Base-by-base conservation (phyloP, 768 basidiomycete genomes). In the Plicaturopsis crispa region DNA sequence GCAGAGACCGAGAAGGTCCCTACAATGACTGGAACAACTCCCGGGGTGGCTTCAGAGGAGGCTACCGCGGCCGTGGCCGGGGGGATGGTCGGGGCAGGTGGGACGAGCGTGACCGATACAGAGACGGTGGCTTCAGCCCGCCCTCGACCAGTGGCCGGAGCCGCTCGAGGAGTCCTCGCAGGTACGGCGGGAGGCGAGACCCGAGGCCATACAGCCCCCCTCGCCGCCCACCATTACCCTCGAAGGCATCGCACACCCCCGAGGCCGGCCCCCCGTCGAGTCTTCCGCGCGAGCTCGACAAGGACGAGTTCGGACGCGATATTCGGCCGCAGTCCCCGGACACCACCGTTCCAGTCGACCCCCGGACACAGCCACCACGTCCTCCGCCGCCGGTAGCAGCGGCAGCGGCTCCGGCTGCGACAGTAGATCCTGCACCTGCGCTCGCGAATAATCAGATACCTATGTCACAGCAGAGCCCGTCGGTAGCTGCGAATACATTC, bases 221-320 rank as follows among this genome's bases (percentile, higher is more conserved):
- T 43, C 61, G 62, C 40, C 68, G 71, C 48, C 63, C 67, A 33
- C 53, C 64, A 31, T 51, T 60, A 39, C 51, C 62, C 30, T 35
- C 50, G 36, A 16, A 33, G 1, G 42, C 40, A 42, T 46, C 56
- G 39, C 50, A 47, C 31, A 39, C 51, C 35, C n/a, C n/a, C n/a
- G n/a, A n/a, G n/a, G n/a, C n/a, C n/a, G n/a, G n/a, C n/a, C n/a
- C n/a, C n/a, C n/a, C n/a, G n/a, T n/a, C n/a, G n/a, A n/a, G n/a
- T n/a, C n/a, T n/a, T n/a, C n/a, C n/a, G n/a, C n/a, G n/a, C n/a
- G n/a, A n/a, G n/a, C n/a, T n/a, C n/a, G 51, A 49, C 37, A 86
- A 78, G 60, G 86, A 90, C 71, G 86, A 90, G 59, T 90, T 90
- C 60, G 86, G 87, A 48, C 79, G 87, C 50, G 85, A 89, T 55